Conservation (phyloP, 2,329 filamentous ascomycete species). For the Cadophora malorum region DNA sequence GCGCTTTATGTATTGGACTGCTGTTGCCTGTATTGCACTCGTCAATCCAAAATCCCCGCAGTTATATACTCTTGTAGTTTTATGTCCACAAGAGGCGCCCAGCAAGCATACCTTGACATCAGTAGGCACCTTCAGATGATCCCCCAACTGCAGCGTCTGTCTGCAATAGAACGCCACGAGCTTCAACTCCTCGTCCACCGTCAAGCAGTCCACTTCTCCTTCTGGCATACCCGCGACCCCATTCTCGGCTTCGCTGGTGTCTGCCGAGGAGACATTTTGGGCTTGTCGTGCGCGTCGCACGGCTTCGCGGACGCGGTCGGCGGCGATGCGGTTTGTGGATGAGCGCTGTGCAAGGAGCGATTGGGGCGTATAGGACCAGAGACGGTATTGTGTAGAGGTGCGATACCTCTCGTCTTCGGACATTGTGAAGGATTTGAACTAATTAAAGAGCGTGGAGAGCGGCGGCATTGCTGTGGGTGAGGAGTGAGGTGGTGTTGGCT, state of each 20-base stretch:
- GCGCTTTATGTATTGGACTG: conserved; percentile 73
- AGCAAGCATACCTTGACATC: conserved; percentile 61
- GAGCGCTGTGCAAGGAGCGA: conserved; percentile 74
- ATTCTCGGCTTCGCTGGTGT: conserved; percentile 44
- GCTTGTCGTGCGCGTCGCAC: conserved; percentile 55
- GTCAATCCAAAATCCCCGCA: background rate
- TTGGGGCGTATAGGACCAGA: conserved; percentile 88
- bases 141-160: conserved; percentile 62
- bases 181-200: conserved; percentile 79
- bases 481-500: background rate
- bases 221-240: conserved; percentile 41
- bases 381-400: conserved; percentile 84
- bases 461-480: background rate
- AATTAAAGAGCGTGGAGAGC: background rate
- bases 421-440: conserved; percentile 29
- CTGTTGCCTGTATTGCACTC: conserved; percentile 44
- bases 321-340: conserved; percentile 80
- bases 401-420: conserved; percentile 89
- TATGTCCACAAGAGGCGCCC: no score
- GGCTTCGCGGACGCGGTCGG: conserved; percentile 68
- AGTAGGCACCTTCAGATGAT: conserved; percentile 65
- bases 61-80: background rate
- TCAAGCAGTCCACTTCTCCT: conserved; percentile 76
- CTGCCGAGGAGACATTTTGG: conserved; percentile 44
- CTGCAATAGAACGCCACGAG: conserved; percentile 82